Percentiles rank a stretch among this genome's conserved stretches.
These are phyloP conservation scores for Austroboletus novae-zelandiae DNA, from an alignment of 1,284 basidiomycete species.

Conservation along the genomic window DNA sequence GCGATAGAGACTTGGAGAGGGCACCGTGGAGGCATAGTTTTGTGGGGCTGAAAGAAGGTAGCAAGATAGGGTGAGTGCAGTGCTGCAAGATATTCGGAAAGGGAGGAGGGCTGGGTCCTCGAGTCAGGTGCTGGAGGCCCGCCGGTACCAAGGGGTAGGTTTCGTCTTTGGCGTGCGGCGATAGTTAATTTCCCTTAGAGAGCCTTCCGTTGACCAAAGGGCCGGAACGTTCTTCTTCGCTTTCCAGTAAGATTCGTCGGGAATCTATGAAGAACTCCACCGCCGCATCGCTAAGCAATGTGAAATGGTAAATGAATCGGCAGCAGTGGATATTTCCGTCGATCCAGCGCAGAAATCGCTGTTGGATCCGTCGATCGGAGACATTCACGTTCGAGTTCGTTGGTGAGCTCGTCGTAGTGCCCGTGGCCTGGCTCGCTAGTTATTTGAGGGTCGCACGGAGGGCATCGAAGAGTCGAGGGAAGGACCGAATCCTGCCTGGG, in stretches of 20 bases:
- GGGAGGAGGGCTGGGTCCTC: conserved; percentile 69
- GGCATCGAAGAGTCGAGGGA: conserved; percentile 53
- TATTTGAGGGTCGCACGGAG: conserved; percentile 45
- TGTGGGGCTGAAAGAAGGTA: conserved; percentile 57
- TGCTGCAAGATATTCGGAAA: conserved; percentile 58
- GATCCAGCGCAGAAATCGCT: conserved; percentile 43
- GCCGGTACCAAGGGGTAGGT: conserved; percentile 19
- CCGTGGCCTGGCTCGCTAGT: conserved; percentile 49
- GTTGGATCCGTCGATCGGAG: conserved; percentile 42
- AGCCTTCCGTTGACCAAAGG: conserved; percentile 9
- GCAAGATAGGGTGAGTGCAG: conserved; percentile 52
- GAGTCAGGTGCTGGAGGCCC: conserved; percentile 45
- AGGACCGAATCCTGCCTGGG: conserved; percentile 70
- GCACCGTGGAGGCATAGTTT: conserved; percentile 59
- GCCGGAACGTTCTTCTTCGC: conserved; percentile 18
- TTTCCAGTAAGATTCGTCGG: conserved; percentile 30
- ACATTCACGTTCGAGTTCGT: conserved; percentile 32
- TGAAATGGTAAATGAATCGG: conserved; percentile 42
- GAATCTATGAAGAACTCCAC: conserved; percentile 61
- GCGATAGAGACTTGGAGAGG: conserved; percentile 45
- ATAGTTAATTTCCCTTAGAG: conserved; percentile 43
- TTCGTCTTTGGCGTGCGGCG: conserved; percentile 61
- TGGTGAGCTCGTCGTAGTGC: conserved; percentile 40
- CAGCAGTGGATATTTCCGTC: conserved; percentile 37
- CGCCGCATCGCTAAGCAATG: conserved; percentile 41